A percentile compares a stretch with the other conserved stretches of the same genome.
These are phyloP conservation scores for Pouteria campechiana DNA, from an alignment of 179 eudicot genomes.

Conservation along the genomic window DNA sequence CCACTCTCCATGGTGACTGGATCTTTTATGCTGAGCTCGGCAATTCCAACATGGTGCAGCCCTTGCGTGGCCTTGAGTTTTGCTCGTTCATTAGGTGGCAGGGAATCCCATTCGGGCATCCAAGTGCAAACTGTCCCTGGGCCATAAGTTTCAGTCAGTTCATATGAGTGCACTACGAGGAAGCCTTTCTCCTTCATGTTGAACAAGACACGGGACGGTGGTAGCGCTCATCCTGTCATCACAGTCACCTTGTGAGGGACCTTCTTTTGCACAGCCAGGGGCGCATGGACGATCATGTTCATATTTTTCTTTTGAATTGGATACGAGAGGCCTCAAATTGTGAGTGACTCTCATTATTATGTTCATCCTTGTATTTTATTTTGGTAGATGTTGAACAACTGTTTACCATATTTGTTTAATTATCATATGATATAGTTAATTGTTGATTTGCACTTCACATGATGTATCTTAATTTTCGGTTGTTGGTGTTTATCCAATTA, in stretches of 20 bases:
- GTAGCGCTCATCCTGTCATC: slow-evolving; percentile 20
- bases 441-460: no score
- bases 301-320: no score
- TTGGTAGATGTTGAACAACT: no score
- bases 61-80: slow-evolving; percentile 20
- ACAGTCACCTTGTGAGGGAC: slow-evolving; percentile 16
- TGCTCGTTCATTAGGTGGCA: slow-evolving; percentile 10
- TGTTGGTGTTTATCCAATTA: no score
- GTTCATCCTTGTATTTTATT: no score
- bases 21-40: slow-evolving; percentile 12
- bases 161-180: slow-evolving; percentile 13
- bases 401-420: no score
- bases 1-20: slow-evolving; percentile 16
- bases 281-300: slow-evolving; percentile 17
- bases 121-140: slow-evolving; percentile 22
- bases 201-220: slow-evolving; percentile 14
- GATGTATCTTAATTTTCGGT: no score
- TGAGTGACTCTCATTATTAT: no score
- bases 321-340: no score
- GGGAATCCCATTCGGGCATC: slow-evolving; percentile 21
- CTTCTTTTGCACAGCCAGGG: background rate
- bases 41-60: slow-evolving; percentile 15
- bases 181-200: slow-evolving; percentile 21
- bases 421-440: no score
- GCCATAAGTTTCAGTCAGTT: slow-evolving; percentile 21